Evolutionary conservation across 2,329 filamentous ascomycete genomes (phyloP), one percentile per base, ranked within the genome.

Genomic region (Triangularia verruculosa): DNA sequence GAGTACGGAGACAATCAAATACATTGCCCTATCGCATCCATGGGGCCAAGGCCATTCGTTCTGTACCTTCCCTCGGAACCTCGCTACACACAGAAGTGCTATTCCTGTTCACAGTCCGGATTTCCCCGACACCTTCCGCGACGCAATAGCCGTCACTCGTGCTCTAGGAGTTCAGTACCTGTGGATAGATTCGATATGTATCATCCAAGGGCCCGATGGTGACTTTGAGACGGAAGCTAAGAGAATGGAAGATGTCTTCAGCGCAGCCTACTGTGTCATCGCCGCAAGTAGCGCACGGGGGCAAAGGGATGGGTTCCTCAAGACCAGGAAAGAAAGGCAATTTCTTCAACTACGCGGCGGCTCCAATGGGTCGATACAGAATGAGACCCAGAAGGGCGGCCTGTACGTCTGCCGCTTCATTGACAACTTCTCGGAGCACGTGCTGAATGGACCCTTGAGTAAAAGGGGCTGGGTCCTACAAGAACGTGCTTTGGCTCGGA

Each of bases 391-490:
- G n/a, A 20, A 57, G n/a, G 11, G 43, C 20, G 15, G 13, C 20
- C 9, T 52, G 2, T 64, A 55, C 30, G 28, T 55, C 22, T 57
- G 39, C 39, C 55, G 54, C 3, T 27, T 57, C 30, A 15, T 25
- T 0, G 62, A 64, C 20, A 28, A 62, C 7, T 62, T 66, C 34
- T 20, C 59, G 0, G 13, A 27, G 5, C 64, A 79, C 13, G 75
- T 77, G 0, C 60, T 74, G 3, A 55, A 73, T 1, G 69, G 74
- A 1, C 17, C 65, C 2, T 64, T 80, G 2, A 78, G 73, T 39
- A 65, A 62, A 4, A 69, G 77, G 5, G 77, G 73, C 0, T 79
- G 77, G 77, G 77, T 78, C 0, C 43, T 78, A 4, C 76, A 79
- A 58, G 77, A 78, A 62, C 61, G 72, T 15, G 74, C 71, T 0